Base-by-base conservation (phyloP, 2,329 filamentous ascomycete species). In the Escovopsis weberi region DNA sequence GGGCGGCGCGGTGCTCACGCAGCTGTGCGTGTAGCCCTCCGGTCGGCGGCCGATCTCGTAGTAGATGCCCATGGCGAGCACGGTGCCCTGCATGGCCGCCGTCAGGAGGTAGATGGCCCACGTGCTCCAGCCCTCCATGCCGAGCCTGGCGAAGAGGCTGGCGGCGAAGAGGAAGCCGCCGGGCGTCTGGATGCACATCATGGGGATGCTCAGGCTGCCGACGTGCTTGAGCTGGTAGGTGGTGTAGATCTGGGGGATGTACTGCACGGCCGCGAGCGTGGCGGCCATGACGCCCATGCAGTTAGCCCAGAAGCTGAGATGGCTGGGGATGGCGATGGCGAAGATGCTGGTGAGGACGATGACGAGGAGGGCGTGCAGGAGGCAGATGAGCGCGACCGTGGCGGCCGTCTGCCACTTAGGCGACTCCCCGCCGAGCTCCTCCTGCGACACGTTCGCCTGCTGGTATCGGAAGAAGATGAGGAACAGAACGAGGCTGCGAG, bases 181-280 rank as follows among this genome's bases (percentile, higher is more conserved):
- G 0, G 91, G 91, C 0, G 89, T 95, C 61, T 98, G 91, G 32
- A 98, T 94, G 58, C 84, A 83, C 88, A 98, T 96, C 82, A 95
- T 96, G 4, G 86, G 82, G 44, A 98, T 91, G 55, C 86, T 94
- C 53, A 98, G 66, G 59, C 87, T 94, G 43, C 87, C 87, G 2
- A 94, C 82, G 53, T 88, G 81, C 57, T 89, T 83, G 45, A 95
- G 68, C 41, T 70, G 74, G 64, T 85, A 93, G 0, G 91, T 98
- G 41, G 84, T 95, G 65, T 80, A 87, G 49, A 98, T 94, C 63
- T 98, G 91, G 0, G 91, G 91, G 12, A 98, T 68, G 61, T 96
- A 98, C 63, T 98, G 91, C 19, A 96, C 74, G 0, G 77, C 82
- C 0, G 91, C 85, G 5, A 98, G 75, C 1, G 76, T 62, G 0